phyloP scores from a whole-genome alignment of 2,329 filamentous ascomycete genomes.

The Aspergillus unguis region DNA sequence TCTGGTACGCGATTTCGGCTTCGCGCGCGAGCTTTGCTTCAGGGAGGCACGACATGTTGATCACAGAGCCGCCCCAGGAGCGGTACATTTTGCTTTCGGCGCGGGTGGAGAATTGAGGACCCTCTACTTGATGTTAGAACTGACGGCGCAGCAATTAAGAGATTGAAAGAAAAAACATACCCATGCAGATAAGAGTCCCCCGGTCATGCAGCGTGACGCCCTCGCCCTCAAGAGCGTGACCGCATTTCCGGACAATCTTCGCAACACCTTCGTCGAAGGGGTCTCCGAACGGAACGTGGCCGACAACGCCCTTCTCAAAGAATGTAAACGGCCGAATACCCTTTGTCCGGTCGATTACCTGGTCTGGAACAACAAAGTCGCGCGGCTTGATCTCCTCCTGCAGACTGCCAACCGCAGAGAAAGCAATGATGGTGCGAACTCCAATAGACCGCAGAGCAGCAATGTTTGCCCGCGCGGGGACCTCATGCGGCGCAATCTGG shows the following conservation, averaged over 20 bases:
- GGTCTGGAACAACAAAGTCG: constrained; percentile 95
- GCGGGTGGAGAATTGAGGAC: constrained; percentile 95
- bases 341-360: constrained; percentile 97
- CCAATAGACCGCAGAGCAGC: constrained; percentile 91
- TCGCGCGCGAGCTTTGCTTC: constrained; percentile 95
- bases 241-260: constrained; percentile 73
- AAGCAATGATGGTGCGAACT: constrained; percentile 87
- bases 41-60: constrained; percentile 96
- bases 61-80: constrained; percentile 85
- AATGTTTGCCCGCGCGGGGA: constrained; percentile 93
- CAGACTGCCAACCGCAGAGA: constrained; percentile 89
- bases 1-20: constrained; percentile 94
- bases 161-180: constrained; percentile 46
- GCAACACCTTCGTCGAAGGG: constrained; percentile 82
- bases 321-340: constrained; percentile 92
- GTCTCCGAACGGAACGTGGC: constrained; percentile 92
- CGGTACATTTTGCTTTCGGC: constrained; percentile 96
- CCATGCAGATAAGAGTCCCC: constrained; percentile 89
- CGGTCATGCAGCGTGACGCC: constrained; percentile 79
- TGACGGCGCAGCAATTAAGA: not conserved
- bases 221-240: constrained; percentile 73
- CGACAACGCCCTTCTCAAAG: constrained; percentile 78
- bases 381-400: constrained; percentile 90
- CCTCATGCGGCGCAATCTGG: constrained; percentile 86
- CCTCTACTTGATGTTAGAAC: constrained; percentile 57